phyloP scores from a whole-genome alignment of 2,329 filamentous ascomycete species.

The Colletotrichum tabaci region DNA sequence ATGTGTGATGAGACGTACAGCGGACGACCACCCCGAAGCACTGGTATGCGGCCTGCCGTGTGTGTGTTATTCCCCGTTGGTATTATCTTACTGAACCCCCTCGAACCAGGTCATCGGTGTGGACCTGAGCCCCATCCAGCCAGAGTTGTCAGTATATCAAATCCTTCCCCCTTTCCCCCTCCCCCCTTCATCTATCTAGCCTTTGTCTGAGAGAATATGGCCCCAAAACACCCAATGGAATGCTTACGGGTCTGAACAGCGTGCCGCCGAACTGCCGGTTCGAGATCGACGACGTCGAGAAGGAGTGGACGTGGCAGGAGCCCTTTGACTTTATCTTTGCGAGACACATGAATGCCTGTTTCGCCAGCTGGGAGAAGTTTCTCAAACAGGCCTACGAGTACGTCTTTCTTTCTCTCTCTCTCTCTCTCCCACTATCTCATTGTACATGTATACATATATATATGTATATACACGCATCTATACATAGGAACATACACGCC shows the following conservation, averaged over 20 bases:
- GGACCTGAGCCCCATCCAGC: slow-evolving; percentile 55
- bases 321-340: slow-evolving; percentile 53
- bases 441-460: slow-evolving; percentile 50
- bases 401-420: not conserved
- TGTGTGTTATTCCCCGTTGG: too few relatives aligned
- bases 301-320: slow-evolving; percentile 43
- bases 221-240: not conserved
- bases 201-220: not conserved
- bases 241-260: slow-evolving; percentile 33
- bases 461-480: slow-evolving; percentile 65
- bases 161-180: not conserved
- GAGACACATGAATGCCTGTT: slow-evolving; percentile 50
- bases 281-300: slow-evolving; percentile 52
- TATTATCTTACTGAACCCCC: not conserved
- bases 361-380: slow-evolving; percentile 46
- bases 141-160: slow-evolving; percentile 43
- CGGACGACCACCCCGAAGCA: slow-evolving; percentile 50
- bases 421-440: not conserved
- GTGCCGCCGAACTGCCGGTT: slow-evolving; percentile 50
- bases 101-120: slow-evolving; percentile 46
- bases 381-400: slow-evolving; percentile 45
- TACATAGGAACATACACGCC: slow-evolving; percentile 54
- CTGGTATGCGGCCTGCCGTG: slow-evolving; percentile 35
- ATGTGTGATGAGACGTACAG: slow-evolving; percentile 31
- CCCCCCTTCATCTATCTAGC: not conserved